Percentiles rank a stretch among this genome's conserved stretches.
These are phyloP conservation scores for Pythium aristosporum DNA, from an alignment of 352 stramenopile genomes.

Conservation along the genomic window DNA sequence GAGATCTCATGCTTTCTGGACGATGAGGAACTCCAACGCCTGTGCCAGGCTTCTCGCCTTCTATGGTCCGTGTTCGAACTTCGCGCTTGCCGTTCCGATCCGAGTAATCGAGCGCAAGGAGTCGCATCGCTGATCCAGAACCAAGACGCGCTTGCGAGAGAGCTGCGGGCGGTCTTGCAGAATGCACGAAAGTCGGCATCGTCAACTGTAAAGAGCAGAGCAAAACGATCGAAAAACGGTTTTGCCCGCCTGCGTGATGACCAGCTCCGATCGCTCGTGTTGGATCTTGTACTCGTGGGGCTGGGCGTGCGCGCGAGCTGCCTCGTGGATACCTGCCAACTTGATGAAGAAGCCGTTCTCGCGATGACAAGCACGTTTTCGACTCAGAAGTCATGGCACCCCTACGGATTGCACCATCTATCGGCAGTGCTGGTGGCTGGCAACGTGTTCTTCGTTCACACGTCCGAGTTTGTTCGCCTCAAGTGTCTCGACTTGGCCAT, in stretches of 20 bases:
- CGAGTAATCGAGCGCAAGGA: background rate
- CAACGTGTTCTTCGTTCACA: constrained; percentile 27
- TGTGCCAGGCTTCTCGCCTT: constrained; percentile 1
- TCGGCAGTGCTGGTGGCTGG: constrained; percentile 6
- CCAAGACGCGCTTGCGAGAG: background rate
- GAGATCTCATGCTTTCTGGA: constrained; percentile 13
- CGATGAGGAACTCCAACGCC: background rate
- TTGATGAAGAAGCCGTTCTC: background rate
- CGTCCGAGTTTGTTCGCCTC: constrained; percentile 11
- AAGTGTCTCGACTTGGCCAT: constrained; percentile 14
- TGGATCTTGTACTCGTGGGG: constrained; percentile 23
- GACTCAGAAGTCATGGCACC: background rate
- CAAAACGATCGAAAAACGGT: background rate
- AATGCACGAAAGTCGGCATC: background rate
- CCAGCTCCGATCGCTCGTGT: constrained; percentile 7
- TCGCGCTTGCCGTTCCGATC: background rate
- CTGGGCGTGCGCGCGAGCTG: constrained; percentile 20
- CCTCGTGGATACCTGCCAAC: constrained; percentile 17
- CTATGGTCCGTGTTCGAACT: background rate
- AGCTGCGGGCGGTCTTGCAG: background rate
- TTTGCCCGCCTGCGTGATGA: background rate
- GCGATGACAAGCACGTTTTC: constrained; percentile 1
- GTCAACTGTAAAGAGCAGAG: background rate
- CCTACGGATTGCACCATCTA: constrained; percentile 8
- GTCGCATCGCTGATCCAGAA: background rate